Evolutionary conservation across 1,284 basidiomycete species (phyloP).

Genomic region (Anthracocystis setariae): DNA sequence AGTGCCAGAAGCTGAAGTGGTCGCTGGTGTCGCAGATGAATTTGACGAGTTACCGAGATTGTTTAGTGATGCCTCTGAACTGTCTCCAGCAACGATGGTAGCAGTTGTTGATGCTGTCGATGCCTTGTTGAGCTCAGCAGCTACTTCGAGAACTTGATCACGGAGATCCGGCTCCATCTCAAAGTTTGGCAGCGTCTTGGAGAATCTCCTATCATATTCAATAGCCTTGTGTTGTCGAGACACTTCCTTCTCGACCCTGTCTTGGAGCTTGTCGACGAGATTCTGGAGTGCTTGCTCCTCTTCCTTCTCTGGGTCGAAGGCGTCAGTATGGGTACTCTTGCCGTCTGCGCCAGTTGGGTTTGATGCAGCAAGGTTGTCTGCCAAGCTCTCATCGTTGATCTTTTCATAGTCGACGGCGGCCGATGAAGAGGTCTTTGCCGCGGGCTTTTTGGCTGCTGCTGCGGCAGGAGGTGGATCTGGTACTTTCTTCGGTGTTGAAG

Average conservation of each 20-base stretch:
- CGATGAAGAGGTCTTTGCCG: constrained; percentile 34
- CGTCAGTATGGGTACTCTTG: constrained; percentile 6
- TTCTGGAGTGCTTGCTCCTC: constrained; percentile 65
- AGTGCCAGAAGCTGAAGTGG: constrained; percentile 17
- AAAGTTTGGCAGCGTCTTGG: constrained; percentile 76
- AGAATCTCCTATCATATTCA: constrained; percentile 82
- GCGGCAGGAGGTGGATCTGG: constrained; percentile 67
- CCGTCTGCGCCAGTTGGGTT: constrained; percentile 13
- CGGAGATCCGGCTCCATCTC: constrained; percentile 75
- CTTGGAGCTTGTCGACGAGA: constrained; percentile 78
- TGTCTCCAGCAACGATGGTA: constrained; percentile 4
- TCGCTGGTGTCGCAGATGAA: constrained; percentile 16
- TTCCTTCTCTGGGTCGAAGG: constrained; percentile 54
- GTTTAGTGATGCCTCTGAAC: constrained; percentile 4
- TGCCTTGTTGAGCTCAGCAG: constrained; percentile 67
- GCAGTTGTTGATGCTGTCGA: constrained; percentile 66
- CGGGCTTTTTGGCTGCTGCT: constrained; percentile 65
- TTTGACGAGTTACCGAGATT: constrained; percentile 3
- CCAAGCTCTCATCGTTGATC: constrained; percentile 38
- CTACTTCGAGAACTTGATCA: constrained; percentile 74
- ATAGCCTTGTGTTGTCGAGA: constrained; percentile 77
- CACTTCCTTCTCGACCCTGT: constrained; percentile 89
- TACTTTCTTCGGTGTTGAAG: constrained; percentile 82
- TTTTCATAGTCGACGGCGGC: constrained; percentile 50
- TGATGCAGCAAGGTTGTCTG: constrained; percentile 29